Percentiles rank a stretch among this genome's conserved stretches.
Evolutionary conservation across 805 yeast genomes (phyloP).

Genomic region (Debaryomyces castellii): DNA sequence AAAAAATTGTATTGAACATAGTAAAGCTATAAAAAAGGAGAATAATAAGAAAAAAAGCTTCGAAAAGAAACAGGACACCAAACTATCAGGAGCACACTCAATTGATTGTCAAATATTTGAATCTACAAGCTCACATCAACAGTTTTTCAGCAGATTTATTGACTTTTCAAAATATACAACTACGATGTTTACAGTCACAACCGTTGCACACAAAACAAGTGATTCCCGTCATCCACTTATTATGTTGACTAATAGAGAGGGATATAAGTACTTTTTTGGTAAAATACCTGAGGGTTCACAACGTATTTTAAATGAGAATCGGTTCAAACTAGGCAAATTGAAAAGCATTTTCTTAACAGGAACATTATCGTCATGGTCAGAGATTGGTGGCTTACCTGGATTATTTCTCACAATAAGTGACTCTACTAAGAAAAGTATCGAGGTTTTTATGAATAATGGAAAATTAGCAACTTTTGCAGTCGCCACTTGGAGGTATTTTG

Average conservation of each 20-base stretch:
- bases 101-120: conserved; percentile 8
- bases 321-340: conserved; percentile 55
- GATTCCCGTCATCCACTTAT: conserved; percentile 61
- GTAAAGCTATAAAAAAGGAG: not conserved
- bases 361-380: conserved; percentile 60
- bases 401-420: conserved; percentile 78
- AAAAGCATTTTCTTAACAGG: conserved; percentile 78
- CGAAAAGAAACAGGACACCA: not conserved
- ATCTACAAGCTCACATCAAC: conserved; percentile 3
- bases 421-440: conserved; percentile 60
- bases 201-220: conserved; percentile 51
- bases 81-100: conserved; percentile 9
- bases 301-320: conserved; percentile 63
- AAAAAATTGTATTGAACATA: not conserved
- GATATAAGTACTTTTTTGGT: conserved; percentile 69
- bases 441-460: conserved; percentile 47
- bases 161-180: conserved; percentile 15
- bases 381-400: conserved; percentile 94
- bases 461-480: conserved; percentile 48
- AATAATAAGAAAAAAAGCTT: conserved; percentile 2
- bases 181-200: conserved; percentile 49
- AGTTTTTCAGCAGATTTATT: conserved; percentile 8
- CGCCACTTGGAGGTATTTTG: conserved; percentile 84
- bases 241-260: conserved; percentile 48
- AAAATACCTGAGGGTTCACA: conserved; percentile 85